Conservation (phyloP, 805 yeast species). For the Groenewaldozyma salmanticensis region DNA sequence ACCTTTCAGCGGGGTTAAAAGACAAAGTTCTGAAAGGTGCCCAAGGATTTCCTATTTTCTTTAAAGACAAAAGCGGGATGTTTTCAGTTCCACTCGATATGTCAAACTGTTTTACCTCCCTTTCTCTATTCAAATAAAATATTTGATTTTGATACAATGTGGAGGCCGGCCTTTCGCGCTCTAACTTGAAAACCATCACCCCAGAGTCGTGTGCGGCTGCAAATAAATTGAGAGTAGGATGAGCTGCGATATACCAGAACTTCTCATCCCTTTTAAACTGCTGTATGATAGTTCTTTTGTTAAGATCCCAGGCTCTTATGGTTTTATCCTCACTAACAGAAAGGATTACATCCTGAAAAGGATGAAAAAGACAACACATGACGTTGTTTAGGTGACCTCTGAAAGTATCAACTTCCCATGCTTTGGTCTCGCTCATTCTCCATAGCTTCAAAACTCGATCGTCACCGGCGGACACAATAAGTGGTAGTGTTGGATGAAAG, state of each 20-base stretch:
- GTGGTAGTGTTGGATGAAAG: constrained; percentile 93
- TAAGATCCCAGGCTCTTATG: constrained; percentile 92
- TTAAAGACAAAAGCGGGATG: constrained; percentile 73
- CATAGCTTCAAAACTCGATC: constrained; percentile 91
- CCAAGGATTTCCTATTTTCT: constrained; percentile 80
- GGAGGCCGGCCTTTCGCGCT: constrained; percentile 95
- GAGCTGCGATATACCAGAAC: constrained; percentile 87
- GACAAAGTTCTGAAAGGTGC: constrained; percentile 74
- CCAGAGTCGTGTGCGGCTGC: constrained; percentile 97
- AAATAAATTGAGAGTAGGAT: constrained; percentile 83
- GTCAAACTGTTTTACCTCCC: constrained; percentile 76
- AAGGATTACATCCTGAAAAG: constrained; percentile 80
- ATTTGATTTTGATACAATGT: constrained; percentile 62
- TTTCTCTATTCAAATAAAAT: constrained; percentile 70
- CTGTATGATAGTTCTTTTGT: constrained; percentile 85
- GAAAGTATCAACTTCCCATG: constrained; percentile 99
- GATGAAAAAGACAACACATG: constrained; percentile 82
- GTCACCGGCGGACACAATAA: constrained; percentile 92
- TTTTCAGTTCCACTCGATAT: constrained; percentile 53
- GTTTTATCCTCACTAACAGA: constrained; percentile 96
- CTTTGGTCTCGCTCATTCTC: constrained; percentile 96
- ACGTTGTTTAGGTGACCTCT: constrained; percentile 96
- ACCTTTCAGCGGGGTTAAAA: constrained; percentile 86
- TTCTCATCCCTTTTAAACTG: constrained; percentile 94
- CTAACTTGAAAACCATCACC: constrained; percentile 94